A percentile compares a stretch with the other conserved stretches of the same genome.
Conservation (phyloP, 192 early-diverging fungal species). For the Chytriomyces confervae region DNA sequence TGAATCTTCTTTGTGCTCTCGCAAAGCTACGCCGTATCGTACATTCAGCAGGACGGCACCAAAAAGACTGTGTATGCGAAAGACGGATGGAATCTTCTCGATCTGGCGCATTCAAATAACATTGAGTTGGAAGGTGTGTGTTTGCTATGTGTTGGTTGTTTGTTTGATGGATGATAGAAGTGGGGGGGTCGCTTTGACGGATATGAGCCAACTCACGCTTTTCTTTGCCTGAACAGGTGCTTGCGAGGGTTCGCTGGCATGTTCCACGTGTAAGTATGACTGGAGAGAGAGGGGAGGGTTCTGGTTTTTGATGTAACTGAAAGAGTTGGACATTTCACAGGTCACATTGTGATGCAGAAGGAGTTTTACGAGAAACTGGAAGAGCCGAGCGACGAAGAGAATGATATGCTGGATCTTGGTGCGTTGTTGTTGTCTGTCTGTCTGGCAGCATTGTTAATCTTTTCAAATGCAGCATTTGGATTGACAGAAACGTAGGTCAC, state of each 20-base stretch:
- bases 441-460: no score
- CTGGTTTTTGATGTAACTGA: no score
- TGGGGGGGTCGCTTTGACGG: background rate
- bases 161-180: constrained; percentile 5
- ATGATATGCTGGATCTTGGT: constrained; percentile 93
- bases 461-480: constrained; percentile 71
- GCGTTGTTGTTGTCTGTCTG: no score
- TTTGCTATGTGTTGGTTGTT: no score
- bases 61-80: constrained; percentile 75
- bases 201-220: background rate
- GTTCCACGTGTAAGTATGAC: constrained; percentile 69
- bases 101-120: constrained; percentile 88
- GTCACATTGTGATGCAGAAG: constrained; percentile 86
- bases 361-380: constrained; percentile 83
- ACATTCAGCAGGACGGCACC: constrained; percentile 84
- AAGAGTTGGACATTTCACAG: no score
- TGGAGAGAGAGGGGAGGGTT: no score
- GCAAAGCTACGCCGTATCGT: constrained; percentile 68
- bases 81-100: constrained; percentile 87
- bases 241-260: constrained; percentile 94
- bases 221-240: constrained; percentile 60
- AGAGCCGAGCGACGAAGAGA: constrained; percentile 96
- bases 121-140: constrained; percentile 87
- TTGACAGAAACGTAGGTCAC: constrained; percentile 86
- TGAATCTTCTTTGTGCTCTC: no score